phyloP scores from a whole-genome alignment of 2,329 filamentous ascomycete species.

The Cladosporium cucumerinum region DNA sequence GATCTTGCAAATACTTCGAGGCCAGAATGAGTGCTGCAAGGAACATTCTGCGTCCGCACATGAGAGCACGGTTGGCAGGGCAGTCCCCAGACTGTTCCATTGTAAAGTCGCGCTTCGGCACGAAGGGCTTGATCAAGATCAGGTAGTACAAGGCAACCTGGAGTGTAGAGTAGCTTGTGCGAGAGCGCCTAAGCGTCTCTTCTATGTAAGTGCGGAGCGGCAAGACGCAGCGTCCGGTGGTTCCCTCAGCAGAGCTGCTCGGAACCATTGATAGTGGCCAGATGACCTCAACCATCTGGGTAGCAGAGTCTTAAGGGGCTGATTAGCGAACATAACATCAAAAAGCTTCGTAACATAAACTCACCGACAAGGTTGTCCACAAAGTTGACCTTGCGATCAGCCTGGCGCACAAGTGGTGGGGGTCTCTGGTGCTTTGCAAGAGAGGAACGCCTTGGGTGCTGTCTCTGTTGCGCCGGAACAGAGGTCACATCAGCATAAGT shows the following conservation, averaged over 20 bases:
- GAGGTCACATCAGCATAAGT: constrained; percentile 40
- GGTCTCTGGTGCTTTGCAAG: constrained; percentile 58
- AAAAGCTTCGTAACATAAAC: constrained; percentile 38
- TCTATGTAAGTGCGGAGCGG: constrained; percentile 95
- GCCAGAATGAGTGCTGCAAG: constrained; percentile 89
- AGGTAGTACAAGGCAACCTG: constrained; percentile 97
- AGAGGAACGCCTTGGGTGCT: constrained; percentile 58
- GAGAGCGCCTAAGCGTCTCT: constrained; percentile 89
- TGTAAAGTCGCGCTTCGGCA: constrained; percentile 79
- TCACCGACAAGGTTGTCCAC: constrained; percentile 98
- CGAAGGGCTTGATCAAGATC: constrained; percentile 85
- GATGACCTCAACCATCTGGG: constrained; percentile 94
- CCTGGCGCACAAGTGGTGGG: constrained; percentile 77
- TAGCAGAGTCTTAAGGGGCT: constrained; percentile 74
- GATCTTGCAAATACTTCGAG: constrained; percentile 96
- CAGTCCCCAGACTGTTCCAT: constrained; percentile 77
- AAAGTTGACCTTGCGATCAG: constrained; percentile 89
- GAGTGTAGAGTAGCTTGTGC: constrained; percentile 94
- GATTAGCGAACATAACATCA: constrained; percentile 35
- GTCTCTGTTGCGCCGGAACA: constrained; percentile 60
- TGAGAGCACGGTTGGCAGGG: constrained; percentile 72
- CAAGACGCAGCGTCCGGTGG: constrained; percentile 69
- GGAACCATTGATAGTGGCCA: constrained; percentile 87
- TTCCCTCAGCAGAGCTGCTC: constrained; percentile 63
- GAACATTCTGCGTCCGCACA: constrained; percentile 97